These are phyloP conservation scores for Nadsonia starkeyi-henricii DNA, from an alignment of 1,139 yeast genomes.

Conservation along the genomic window DNA sequence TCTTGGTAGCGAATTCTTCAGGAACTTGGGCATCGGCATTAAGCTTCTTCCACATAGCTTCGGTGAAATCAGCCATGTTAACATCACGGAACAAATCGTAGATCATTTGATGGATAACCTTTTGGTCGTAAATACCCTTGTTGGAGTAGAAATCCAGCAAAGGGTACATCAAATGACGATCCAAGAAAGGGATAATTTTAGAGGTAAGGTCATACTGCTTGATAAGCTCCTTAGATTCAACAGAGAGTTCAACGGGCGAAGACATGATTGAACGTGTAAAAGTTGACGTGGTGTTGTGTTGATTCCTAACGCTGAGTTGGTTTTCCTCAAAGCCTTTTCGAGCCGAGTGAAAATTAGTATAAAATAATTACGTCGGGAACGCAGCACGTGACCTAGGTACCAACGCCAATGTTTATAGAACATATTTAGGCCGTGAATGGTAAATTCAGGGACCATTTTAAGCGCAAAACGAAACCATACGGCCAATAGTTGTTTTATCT, in stretches of 20 bases:
- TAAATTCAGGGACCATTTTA: too few species aligned
- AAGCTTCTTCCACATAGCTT: slow-evolving; percentile 30
- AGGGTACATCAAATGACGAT: slow-evolving; percentile 43
- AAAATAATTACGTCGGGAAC: background rate
- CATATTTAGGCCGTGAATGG: too few species aligned
- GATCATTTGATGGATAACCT: slow-evolving; percentile 32
- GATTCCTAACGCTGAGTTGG: background rate
- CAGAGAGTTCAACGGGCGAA: slow-evolving; percentile 1
- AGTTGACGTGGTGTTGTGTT: background rate
- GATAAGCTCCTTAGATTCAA: slow-evolving; percentile 13
- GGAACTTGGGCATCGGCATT: slow-evolving; percentile 30
- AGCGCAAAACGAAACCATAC: too few species aligned
- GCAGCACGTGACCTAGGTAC: too few species aligned
- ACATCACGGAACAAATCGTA: slow-evolving; percentile 41
- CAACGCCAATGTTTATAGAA: too few species aligned
- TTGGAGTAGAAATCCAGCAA: slow-evolving; percentile 34
- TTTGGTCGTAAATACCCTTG: slow-evolving; percentile 32
- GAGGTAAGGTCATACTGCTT: slow-evolving; percentile 35
- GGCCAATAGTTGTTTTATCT: too few species aligned
- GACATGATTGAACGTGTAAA: background rate
- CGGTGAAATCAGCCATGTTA: slow-evolving; percentile 37
- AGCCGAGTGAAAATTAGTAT: background rate
- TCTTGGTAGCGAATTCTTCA: slow-evolving; percentile 26
- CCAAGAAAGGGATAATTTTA: slow-evolving; percentile 40
- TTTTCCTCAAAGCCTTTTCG: background rate